phyloP scores from a whole-genome alignment of 768 basidiomycete genomes.

The Calvatia gigantea region DNA sequence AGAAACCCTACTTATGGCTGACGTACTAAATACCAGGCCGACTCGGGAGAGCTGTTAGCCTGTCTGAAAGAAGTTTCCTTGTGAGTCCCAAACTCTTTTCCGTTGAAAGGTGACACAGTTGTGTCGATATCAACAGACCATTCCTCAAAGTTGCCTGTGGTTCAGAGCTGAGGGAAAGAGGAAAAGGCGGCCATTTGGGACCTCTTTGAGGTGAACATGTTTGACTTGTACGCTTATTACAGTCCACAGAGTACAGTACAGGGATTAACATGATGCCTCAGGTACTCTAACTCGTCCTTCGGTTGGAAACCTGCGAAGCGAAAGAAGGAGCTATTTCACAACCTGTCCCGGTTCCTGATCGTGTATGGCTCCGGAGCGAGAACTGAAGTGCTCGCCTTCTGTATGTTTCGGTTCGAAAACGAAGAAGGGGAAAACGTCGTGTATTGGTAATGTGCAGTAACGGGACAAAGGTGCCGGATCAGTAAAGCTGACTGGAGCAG shows the following conservation, averaged over 20 bases:
- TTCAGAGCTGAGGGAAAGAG: slow-evolving; percentile 25
- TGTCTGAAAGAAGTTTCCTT: not conserved
- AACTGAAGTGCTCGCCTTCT: slow-evolving; percentile 31
- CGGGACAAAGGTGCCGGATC: not conserved
- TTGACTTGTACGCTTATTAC: slow-evolving; percentile 29
- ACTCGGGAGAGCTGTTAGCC: slow-evolving; percentile 9
- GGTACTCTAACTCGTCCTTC: slow-evolving; percentile 55
- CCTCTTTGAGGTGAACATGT: slow-evolving; percentile 59
- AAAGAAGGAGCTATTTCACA: slow-evolving; percentile 56
- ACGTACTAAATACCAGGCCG: not conserved
- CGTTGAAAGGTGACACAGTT: not conserved
- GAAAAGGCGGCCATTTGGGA: slow-evolving; percentile 48
- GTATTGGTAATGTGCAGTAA: slow-evolving; percentile 61
- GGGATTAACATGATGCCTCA: slow-evolving; percentile 19
- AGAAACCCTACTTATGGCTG: not conserved
- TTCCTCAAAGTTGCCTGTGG: slow-evolving; percentile 16
- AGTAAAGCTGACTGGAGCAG: slow-evolving; percentile 30
- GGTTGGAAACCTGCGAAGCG: slow-evolving; percentile 64
- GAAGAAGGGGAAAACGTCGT: slow-evolving; percentile 58
- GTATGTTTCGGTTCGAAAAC: slow-evolving; percentile 72
- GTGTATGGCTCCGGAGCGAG: slow-evolving; percentile 18
- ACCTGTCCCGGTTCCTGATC: slow-evolving; percentile 58
- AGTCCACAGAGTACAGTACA: not conserved
- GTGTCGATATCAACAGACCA: not conserved
- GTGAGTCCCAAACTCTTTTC: not conserved